Conservation (phyloP, 2,329 filamentous ascomycete species). For the Fusarium pseudoanthophilum region DNA sequence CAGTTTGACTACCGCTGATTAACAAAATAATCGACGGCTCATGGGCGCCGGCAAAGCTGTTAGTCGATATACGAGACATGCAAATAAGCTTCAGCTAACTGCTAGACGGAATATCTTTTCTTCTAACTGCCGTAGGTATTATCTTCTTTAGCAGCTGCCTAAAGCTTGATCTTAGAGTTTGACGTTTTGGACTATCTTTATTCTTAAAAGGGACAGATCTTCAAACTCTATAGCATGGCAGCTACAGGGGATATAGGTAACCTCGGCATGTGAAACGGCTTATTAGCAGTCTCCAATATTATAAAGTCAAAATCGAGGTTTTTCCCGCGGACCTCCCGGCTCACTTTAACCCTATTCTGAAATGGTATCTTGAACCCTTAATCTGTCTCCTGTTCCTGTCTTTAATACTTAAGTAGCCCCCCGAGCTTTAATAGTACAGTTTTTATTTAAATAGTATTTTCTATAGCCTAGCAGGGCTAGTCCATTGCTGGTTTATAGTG, state of each 20-base stretch:
- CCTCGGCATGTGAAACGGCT: neutral
- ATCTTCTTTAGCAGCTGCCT: neutral
- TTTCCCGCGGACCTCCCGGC: neutral
- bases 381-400: too few species aligned
- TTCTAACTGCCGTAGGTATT: accelerated
- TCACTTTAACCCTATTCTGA: too few species aligned
- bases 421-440: too few species aligned
- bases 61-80: neutral
- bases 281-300: neutral
- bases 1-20: neutral
- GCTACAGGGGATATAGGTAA: too few species aligned
- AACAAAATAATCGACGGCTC: neutral
- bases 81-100: neutral
- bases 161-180: neutral
- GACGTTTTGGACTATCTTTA: too few species aligned
- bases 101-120: neutral
- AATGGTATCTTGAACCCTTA: too few species aligned
- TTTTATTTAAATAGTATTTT: too few species aligned
- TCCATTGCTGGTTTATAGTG: too few species aligned
- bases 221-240: neutral
- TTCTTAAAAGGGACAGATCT: neutral
- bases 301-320: neutral
- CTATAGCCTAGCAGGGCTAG: too few species aligned
- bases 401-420: too few species aligned
- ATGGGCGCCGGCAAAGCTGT: accelerated